phyloP scores from a whole-genome alignment of 2,329 filamentous ascomycete genomes.

The Diplodia sapinea region DNA sequence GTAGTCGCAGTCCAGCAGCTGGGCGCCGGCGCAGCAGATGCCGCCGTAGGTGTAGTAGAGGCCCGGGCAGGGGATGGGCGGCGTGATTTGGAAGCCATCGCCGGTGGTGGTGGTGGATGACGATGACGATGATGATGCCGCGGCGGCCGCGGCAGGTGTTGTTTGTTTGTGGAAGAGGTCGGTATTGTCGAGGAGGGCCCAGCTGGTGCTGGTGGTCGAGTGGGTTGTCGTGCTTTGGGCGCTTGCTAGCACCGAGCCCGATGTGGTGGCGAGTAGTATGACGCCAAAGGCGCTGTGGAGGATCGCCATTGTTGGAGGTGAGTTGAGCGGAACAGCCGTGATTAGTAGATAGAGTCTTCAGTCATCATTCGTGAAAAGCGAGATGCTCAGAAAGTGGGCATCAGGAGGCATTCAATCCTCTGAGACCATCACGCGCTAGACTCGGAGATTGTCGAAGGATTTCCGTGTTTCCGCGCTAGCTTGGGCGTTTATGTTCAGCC shows the following conservation, averaged over 20 bases:
- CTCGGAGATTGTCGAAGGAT: conserved; percentile 15
- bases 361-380: background rate
- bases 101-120: background rate
- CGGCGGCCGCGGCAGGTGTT: no score
- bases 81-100: background rate
- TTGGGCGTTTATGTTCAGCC: background rate
- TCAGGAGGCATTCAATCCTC: background rate
- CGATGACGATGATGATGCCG: no score
- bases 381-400: background rate
- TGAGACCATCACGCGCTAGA: background rate
- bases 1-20: background rate
- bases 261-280: background rate
- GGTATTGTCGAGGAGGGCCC: conserved; percentile 11
- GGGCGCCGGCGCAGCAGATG: conserved; percentile 7
- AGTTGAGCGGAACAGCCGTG: background rate
- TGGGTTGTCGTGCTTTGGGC: conserved; percentile 5
- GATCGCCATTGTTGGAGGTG: background rate
- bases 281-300: no score
- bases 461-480: background rate
- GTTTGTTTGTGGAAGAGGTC: conserved; percentile 2
- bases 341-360: no score
- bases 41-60: conserved; percentile 23
- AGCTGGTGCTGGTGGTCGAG: background rate
- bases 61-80: conserved; percentile 4
- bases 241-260: background rate